Conservation (phyloP, 1,284 basidiomycete species). For the Amylostereum areolatum region DNA sequence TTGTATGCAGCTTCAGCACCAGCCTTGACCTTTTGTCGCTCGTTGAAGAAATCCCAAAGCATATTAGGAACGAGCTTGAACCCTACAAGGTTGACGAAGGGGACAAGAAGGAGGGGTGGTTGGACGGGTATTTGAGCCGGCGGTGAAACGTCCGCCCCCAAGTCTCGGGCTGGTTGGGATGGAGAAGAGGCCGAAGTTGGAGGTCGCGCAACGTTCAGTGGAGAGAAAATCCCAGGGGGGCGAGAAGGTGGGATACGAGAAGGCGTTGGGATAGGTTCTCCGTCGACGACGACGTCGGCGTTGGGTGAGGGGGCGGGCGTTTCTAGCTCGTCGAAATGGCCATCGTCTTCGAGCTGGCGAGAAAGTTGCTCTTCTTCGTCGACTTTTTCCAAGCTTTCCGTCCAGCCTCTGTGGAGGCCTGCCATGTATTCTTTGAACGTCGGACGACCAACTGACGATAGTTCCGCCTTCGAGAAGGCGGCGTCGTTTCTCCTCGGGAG, state of each 20-base stretch:
- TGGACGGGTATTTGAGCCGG: conserved; percentile 66
- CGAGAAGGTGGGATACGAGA: conserved; percentile 35
- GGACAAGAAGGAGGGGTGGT: conserved; percentile 82
- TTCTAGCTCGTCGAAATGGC: conserved; percentile 67
- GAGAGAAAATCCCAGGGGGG: conserved; percentile 34
- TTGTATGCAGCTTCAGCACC: conserved; percentile 82
- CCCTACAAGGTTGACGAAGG: conserved; percentile 85
- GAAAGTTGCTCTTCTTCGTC: conserved; percentile 78
- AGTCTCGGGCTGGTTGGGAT: conserved; percentile 12
- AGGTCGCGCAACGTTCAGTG: conserved; percentile 14
- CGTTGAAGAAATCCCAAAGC: conserved; percentile 91
- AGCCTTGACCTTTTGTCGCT: conserved; percentile 69
- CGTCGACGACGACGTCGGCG: conserved; percentile 21
- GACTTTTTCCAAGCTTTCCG: conserved; percentile 61
- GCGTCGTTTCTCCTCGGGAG: conserved; percentile 49
- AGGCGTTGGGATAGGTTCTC: conserved; percentile 32
- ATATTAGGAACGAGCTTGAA: conserved; percentile 85
- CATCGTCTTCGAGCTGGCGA: conserved; percentile 64
- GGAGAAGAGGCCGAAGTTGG: conserved; percentile 16
- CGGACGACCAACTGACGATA: conserved; percentile 84
- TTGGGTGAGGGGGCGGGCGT: conserved; percentile 16
- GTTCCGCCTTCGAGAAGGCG: conserved; percentile 78
- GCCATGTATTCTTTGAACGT: conserved; percentile 94
- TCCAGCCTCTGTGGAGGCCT: conserved; percentile 84
- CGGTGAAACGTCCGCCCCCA: conserved; percentile 27